Evolutionary conservation across 2,329 filamentous ascomycete species (phyloP).

Genomic region (Calonectria pauciramosa): DNA sequence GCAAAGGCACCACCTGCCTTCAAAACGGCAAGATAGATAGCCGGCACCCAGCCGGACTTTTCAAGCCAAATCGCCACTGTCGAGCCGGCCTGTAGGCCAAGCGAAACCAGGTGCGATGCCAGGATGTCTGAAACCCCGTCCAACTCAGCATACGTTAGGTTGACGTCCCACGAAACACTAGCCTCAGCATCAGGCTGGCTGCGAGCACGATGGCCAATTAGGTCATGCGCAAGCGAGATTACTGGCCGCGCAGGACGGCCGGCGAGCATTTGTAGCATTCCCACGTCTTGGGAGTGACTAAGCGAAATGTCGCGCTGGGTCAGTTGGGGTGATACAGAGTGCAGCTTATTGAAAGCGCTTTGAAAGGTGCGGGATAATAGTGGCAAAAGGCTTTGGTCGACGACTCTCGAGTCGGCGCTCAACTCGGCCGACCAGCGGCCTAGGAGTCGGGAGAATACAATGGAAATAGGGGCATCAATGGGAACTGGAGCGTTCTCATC

Average conservation of each 20-base stretch:
- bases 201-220: constrained; percentile 6
- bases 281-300: not conserved
- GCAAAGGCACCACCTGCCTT: constrained; percentile 29
- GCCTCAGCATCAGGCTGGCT: constrained; percentile 14
- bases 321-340: not conserved
- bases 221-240: not conserved
- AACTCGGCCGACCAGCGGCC: constrained; percentile 16
- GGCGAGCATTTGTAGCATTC: constrained; percentile 4
- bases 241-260: not conserved
- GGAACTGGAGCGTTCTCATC: not conserved
- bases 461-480: not conserved
- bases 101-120: constrained; percentile 14
- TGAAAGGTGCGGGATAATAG: not conserved
- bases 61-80: constrained; percentile 21
- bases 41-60: constrained; percentile 28
- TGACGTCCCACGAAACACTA: constrained; percentile 14
- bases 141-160: constrained; percentile 21
- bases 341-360: constrained; percentile 2
- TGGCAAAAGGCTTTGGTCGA: constrained; percentile 16
- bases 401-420: constrained; percentile 10
- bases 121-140: constrained; percentile 12
- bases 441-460: not conserved
- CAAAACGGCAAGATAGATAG: constrained; percentile 17
- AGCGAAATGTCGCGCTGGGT: not conserved
- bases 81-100: constrained; percentile 19